Evolutionary conservation across 192 early-diverging fungal genomes (phyloP).

Genomic region (Coemansia sp.): DNA sequence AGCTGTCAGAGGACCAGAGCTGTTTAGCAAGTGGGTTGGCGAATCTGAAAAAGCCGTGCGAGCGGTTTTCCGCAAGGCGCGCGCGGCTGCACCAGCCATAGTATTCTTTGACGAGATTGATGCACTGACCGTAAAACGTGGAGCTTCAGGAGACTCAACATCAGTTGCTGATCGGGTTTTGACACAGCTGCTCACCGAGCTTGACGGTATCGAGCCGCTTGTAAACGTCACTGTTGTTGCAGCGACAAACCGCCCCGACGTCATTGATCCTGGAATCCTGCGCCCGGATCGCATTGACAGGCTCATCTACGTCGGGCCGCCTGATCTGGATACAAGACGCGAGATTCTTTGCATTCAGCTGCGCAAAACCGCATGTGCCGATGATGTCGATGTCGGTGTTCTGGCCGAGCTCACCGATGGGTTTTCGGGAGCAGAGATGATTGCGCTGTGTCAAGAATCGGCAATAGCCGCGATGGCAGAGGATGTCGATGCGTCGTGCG

Average conservation of each 20-base stretch:
- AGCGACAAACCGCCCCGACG: constrained; percentile 96
- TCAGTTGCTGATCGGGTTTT: constrained; percentile 94
- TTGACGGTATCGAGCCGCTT: constrained; percentile 95
- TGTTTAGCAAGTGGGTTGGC: constrained; percentile 99
- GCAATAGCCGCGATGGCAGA: constrained; percentile 91
- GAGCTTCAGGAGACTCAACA: constrained; percentile 61
- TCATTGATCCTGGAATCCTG: constrained; percentile 88
- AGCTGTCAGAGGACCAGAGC: constrained; percentile 97
- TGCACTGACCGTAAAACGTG: constrained; percentile 84
- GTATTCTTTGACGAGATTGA: constrained; percentile 99
- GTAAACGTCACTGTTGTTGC: constrained; percentile 96
- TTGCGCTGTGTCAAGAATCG: constrained; percentile 91
- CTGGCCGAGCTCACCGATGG: constrained; percentile 74
- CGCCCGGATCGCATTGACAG: constrained; percentile 95
- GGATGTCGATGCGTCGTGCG: constrained; percentile 46
- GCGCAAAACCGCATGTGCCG: constrained; percentile 67
- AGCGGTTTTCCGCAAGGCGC: constrained; percentile 91
- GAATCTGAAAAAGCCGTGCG: constrained; percentile 97
- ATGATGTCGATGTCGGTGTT: constrained; percentile 65
- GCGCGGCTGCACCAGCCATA: constrained; percentile 92
- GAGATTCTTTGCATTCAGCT: constrained; percentile 82
- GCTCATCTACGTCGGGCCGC: constrained; percentile 91
- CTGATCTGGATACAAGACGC: constrained; percentile 70
- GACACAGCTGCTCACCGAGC: constrained; percentile 89
- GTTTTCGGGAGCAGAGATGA: constrained; percentile 93